A percentile compares a stretch with the other conserved stretches of the same genome.
These are phyloP conservation scores for Arabidopsis suecica DNA, from an alignment of 345 rosid species.

Conservation along the genomic window DNA sequence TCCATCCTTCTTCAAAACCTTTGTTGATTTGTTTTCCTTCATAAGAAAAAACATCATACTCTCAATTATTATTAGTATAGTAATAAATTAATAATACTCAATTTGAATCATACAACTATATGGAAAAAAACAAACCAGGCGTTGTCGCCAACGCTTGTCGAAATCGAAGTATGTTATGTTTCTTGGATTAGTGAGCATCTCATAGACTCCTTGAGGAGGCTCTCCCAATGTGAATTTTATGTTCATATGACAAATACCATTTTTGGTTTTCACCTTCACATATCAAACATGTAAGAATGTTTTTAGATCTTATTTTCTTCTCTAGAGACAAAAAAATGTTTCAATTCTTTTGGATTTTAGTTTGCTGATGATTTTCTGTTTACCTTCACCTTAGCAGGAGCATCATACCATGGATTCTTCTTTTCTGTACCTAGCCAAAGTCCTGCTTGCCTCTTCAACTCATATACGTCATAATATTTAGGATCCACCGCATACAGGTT, in stretches of 20 bases:
- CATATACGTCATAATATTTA: conserved; percentile 10
- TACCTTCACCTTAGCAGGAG: conserved; percentile 64
- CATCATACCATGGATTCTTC: conserved; percentile 63
- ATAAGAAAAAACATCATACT: neutral
- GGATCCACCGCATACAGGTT: neutral
- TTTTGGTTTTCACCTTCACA: conserved; percentile 53
- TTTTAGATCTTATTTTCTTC: neutral
- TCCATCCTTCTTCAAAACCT: conserved; percentile 70
- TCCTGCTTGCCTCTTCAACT: conserved; percentile 31
- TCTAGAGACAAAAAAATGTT: neutral
- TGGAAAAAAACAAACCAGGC: conserved; percentile 17
- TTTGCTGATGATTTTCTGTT: neutral
- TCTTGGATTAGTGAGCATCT: conserved; percentile 34
- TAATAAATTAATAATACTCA: neutral
- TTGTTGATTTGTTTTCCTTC: conserved; percentile 71
- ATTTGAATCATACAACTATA: neutral
- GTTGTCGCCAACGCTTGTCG: neutral
- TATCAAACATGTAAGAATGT: neutral
- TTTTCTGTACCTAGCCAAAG: conserved; percentile 59
- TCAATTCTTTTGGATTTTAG: neutral
- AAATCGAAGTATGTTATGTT: neutral
- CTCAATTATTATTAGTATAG: neutral
- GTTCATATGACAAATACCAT: conserved; percentile 1
- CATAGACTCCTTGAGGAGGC: conserved; percentile 60
- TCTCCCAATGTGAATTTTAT: conserved; percentile 4